Evolutionary conservation across 2,329 filamentous ascomycete species (phyloP).

Genomic region (Exophiala aquamarina): DNA sequence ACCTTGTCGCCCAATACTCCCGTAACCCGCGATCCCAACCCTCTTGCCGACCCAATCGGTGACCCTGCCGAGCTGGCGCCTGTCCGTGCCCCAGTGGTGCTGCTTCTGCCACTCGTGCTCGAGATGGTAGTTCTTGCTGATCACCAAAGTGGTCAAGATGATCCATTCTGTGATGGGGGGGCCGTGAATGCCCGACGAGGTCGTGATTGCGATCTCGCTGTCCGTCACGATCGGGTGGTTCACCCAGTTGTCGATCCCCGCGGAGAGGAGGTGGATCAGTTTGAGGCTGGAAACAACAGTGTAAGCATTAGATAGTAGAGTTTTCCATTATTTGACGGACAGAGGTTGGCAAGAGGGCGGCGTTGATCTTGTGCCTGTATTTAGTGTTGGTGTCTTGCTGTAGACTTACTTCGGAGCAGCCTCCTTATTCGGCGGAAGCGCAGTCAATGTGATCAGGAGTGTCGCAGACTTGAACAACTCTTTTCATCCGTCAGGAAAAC

Average conservation of each 20-base stretch:
- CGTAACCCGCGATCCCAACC: conserved; percentile 63
- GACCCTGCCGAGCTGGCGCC: conserved; percentile 30
- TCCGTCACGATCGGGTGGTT: conserved; percentile 54
- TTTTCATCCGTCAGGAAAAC: background rate
- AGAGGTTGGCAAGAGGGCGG: no score
- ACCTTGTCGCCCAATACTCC: conserved; percentile 63
- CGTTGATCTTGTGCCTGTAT: no score
- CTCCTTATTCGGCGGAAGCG: background rate
- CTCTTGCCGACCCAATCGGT: conserved; percentile 57
- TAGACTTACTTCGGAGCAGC: background rate
- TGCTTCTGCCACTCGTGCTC: conserved; percentile 60
- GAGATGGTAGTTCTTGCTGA: conserved; percentile 54
- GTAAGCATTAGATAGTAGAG: no score
- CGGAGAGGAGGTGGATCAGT: conserved; percentile 58
- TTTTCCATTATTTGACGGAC: no score
- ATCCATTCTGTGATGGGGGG: conserved; percentile 69
- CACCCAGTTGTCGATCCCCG: conserved; percentile 57
- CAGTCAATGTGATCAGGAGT: conserved; percentile 4
- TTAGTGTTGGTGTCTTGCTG: background rate
- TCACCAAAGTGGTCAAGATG: conserved; percentile 60
- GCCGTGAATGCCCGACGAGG: conserved; percentile 57
- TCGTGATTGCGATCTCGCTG: conserved; percentile 55
- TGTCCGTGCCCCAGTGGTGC: conserved; percentile 50
- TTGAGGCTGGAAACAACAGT: conserved; percentile 35
- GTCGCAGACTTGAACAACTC: background rate